Conservation (phyloP, 2,329 filamentous ascomycete species). For the Lachnellula cervina region DNA sequence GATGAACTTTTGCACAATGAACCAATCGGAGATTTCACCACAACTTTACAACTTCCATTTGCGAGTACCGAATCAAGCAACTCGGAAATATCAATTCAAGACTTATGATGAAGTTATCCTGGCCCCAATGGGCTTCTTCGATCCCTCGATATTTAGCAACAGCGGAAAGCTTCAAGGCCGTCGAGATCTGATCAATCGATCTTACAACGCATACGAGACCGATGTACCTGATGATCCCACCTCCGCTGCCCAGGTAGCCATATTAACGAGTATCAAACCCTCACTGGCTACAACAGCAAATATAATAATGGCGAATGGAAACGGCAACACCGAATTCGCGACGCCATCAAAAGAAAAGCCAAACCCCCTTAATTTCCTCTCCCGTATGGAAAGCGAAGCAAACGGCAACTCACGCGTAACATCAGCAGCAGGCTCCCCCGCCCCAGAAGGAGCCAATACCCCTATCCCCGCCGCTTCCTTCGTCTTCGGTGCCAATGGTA, state of each 20-base stretch:
- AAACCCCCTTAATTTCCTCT: conserved; percentile 65
- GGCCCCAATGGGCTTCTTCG: conserved; percentile 92
- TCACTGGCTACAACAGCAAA: conserved; percentile 45
- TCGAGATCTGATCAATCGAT: conserved; percentile 76
- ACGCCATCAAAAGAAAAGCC: conserved; percentile 59
- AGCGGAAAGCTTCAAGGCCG: conserved; percentile 72
- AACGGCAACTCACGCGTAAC: conserved; percentile 72
- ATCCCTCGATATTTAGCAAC: conserved; percentile 82
- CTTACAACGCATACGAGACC: conserved; percentile 89
- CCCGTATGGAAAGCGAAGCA: conserved; percentile 52
- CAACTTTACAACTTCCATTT: conserved; percentile 88
- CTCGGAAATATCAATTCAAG: conserved; percentile 91
- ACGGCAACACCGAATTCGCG: conserved; percentile 44
- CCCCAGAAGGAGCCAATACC: conserved; percentile 69
- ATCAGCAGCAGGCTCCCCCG: conserved; percentile 83
- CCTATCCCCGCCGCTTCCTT: conserved; percentile 52
- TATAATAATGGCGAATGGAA: conserved; percentile 29
- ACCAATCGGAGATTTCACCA: conserved; percentile 82
- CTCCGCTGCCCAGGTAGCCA: conserved; percentile 74
- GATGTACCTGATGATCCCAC: conserved; percentile 82
- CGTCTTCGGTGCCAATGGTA: conserved; percentile 45
- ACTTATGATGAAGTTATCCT: conserved; percentile 94
- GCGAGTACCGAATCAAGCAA: conserved; percentile 80
- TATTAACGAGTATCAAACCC: conserved; percentile 56
- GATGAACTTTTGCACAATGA: conserved; percentile 86